phyloP scores from a whole-genome alignment of 148 eudicot species.

The Agrostemma githago region DNA sequence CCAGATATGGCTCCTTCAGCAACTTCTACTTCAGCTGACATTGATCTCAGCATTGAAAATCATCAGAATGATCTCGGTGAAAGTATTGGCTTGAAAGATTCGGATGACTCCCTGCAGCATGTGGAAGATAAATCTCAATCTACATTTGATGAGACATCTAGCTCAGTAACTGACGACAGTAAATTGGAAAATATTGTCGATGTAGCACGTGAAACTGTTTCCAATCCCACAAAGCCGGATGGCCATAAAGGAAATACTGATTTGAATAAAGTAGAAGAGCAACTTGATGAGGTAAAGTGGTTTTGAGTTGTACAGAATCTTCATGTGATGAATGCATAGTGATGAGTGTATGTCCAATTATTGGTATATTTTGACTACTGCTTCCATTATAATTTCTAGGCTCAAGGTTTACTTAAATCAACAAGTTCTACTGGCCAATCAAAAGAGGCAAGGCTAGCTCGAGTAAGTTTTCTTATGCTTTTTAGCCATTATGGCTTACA shows the following conservation, averaged over 20 bases:
- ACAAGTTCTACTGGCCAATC: slow-evolving; percentile 78
- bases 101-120: slow-evolving; percentile 32
- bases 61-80: slow-evolving; percentile 39
- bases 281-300: slow-evolving; percentile 88
- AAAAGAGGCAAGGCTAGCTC: slow-evolving; percentile 97
- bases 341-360: slow-evolving; percentile 1
- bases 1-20: slow-evolving; percentile 27
- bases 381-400: slow-evolving; percentile 49
- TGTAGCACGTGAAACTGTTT: slow-evolving; percentile 39
- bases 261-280: slow-evolving; percentile 61
- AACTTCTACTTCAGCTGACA: slow-evolving; percentile 25
- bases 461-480: slow-evolving; percentile 52
- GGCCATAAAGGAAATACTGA: slow-evolving; percentile 32
- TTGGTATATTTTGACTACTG: slow-evolving; percentile 32
- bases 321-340: slow-evolving; percentile 5
- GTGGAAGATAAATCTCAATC: slow-evolving; percentile 37
- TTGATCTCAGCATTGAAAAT: slow-evolving; percentile 38
- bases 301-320: slow-evolving; percentile 14
- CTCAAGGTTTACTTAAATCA: slow-evolving; percentile 88
- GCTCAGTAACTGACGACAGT: slow-evolving; percentile 24
- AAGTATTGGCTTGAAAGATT: slow-evolving; percentile 32
- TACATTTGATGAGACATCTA: slow-evolving; percentile 31
- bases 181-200: slow-evolving; percentile 32
- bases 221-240: slow-evolving; percentile 30
- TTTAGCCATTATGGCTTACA: not conserved